phyloP scores from a whole-genome alignment of 352 stramenopile species.

The Pythium brachiatum region DNA sequence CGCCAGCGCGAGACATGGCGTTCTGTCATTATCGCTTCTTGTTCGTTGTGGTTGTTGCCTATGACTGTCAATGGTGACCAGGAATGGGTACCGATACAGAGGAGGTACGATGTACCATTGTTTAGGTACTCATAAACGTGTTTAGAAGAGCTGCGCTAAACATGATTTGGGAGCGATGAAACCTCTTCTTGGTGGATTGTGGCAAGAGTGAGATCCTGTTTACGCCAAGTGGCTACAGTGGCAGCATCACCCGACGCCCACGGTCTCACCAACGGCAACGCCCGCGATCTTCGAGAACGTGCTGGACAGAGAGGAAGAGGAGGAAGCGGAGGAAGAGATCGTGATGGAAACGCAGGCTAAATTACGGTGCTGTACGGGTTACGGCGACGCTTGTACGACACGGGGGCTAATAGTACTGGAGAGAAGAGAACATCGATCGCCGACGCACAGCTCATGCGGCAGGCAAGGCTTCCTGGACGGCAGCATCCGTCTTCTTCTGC shows the following conservation, averaged over 20 bases:
- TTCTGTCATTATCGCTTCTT: slow-evolving; percentile 16
- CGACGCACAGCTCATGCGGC: too few relatives aligned
- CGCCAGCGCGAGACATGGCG: slow-evolving; percentile 40
- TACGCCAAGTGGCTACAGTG: background rate
- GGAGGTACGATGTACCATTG: background rate
- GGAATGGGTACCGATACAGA: background rate
- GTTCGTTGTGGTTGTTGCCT: background rate
- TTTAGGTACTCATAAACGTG: too few relatives aligned
- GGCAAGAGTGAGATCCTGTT: background rate
- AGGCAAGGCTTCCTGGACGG: background rate
- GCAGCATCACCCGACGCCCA: background rate
- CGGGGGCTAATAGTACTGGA: too few relatives aligned
- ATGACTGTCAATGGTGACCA: background rate
- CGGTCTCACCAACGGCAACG: too few relatives aligned
- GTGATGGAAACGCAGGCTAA: too few relatives aligned
- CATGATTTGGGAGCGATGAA: background rate
- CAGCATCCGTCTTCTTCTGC: background rate
- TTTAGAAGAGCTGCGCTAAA: too few relatives aligned
- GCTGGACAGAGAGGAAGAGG: too few relatives aligned
- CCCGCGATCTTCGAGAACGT: too few relatives aligned
- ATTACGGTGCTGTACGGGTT: too few relatives aligned
- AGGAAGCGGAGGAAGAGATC: too few relatives aligned
- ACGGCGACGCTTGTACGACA: too few relatives aligned
- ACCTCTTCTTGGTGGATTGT: background rate
- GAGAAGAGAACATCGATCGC: too few relatives aligned